These are phyloP conservation scores for Sugiyamaella chiloensis DNA, from an alignment of 805 yeast genomes.

Conservation along the genomic window DNA sequence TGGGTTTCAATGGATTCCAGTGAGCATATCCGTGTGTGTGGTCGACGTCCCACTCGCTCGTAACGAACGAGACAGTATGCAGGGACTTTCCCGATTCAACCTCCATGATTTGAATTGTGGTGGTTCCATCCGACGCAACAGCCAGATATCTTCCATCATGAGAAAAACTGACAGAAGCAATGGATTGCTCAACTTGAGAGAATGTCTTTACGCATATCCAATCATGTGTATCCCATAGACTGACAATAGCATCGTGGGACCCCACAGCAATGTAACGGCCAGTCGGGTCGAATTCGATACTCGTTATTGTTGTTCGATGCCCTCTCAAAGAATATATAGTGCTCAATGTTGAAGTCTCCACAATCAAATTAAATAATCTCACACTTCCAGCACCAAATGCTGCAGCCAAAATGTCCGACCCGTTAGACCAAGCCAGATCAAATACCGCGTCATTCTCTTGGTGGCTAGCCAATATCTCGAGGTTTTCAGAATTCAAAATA, in stretches of 20 bases:
- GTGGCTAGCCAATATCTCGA: conserved; percentile 32
- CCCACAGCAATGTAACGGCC: conserved; percentile 54
- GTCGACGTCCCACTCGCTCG: conserved; percentile 4
- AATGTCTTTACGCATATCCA: conserved; percentile 41
- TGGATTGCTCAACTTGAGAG: conserved; percentile 37
- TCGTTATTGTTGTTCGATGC: conserved; percentile 51
- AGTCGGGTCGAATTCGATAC: conserved; percentile 49
- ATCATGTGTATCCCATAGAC: conserved; percentile 46
- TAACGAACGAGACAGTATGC: conserved; percentile 20
- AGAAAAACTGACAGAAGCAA: conserved; percentile 40
- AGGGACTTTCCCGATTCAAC: conserved; percentile 29
- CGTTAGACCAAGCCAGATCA: conserved; percentile 40
- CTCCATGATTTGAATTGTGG: conserved; percentile 42
- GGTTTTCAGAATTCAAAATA: conserved; percentile 38
- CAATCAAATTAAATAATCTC: conserved; percentile 23
- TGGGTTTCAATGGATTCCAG: conserved; percentile 34
- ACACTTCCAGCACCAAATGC: conserved; percentile 51
- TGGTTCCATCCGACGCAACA: conserved; percentile 40
- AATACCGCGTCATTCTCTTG: conserved; percentile 29
- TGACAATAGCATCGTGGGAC: conserved; percentile 54
- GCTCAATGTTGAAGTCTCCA: conserved; percentile 10
- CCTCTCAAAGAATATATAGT: conserved; percentile 33
- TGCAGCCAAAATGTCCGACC: conserved; percentile 37
- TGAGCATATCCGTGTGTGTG: conserved; percentile 29
- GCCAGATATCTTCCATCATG: conserved; percentile 48